These are phyloP conservation scores for Phytophthora palmivora DNA, from an alignment of 352 stramenopile genomes.

Conservation along the genomic window DNA sequence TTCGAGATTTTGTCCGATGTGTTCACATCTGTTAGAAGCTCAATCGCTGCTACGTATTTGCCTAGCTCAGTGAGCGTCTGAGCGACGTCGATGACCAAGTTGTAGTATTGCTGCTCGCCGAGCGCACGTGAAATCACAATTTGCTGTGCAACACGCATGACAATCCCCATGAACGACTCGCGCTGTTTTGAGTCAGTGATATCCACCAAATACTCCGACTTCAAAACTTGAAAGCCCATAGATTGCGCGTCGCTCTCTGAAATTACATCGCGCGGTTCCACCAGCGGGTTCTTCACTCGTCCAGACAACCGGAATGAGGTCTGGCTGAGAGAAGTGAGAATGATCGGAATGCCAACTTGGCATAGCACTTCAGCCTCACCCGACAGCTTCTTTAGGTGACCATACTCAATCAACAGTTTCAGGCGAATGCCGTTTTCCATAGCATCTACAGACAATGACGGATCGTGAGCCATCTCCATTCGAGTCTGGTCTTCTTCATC, in stretches of 20 bases:
- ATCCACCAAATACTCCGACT: slow-evolving; percentile 86
- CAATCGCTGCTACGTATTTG: slow-evolving; percentile 86
- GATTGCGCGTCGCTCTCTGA: slow-evolving; percentile 67
- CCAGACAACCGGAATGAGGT: slow-evolving; percentile 77
- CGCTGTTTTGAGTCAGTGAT: slow-evolving; percentile 75
- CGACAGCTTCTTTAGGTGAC: slow-evolving; percentile 72
- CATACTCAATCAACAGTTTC: slow-evolving; percentile 83
- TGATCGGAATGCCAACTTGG: slow-evolving; percentile 85
- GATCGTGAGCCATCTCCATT: slow-evolving; percentile 73
- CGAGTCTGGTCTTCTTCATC: slow-evolving; percentile 44
- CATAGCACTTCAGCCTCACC: slow-evolving; percentile 80
- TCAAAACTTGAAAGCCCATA: slow-evolving; percentile 80
- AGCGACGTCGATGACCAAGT: slow-evolving; percentile 79
- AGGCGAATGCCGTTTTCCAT: slow-evolving; percentile 89
- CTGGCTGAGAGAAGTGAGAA: slow-evolving; percentile 83
- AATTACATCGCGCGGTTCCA: slow-evolving; percentile 60
- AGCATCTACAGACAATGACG: slow-evolving; percentile 79
- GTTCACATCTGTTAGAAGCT: slow-evolving; percentile 88
- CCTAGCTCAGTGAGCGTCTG: slow-evolving; percentile 81
- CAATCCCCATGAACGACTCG: slow-evolving; percentile 86
- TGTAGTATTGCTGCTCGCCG: slow-evolving; percentile 78
- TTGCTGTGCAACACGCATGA: slow-evolving; percentile 86
- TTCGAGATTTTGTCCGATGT: slow-evolving; percentile 86
- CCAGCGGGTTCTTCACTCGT: slow-evolving; percentile 64
- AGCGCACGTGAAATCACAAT: slow-evolving; percentile 80